Evolutionary conservation across 305 asterid species (phyloP), one percentile per base, ranked within the genome.

Genomic region (Fraxinus paxiana): DNA sequence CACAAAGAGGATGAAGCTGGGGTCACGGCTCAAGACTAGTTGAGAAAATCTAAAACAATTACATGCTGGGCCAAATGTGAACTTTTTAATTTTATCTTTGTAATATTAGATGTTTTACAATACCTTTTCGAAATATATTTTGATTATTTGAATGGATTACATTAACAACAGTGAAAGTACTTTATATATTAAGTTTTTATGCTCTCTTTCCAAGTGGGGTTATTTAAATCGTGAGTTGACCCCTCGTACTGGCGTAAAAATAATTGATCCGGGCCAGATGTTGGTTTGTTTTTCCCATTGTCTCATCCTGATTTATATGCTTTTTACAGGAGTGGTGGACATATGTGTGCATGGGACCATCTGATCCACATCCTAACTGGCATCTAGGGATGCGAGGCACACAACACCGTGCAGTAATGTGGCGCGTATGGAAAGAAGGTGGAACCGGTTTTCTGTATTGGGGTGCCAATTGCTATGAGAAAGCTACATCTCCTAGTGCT

Each of bases 381-480:
- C 98, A 96, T 88, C 88, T 96, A 73, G 99, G 99, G 61, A 96
- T 96, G 99, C 88, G 96, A 86, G 99, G 98, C 77, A 94, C 98
- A 20, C 99, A 94, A 77, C 99, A 96, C 86, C 95, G 98, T 82
- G 98, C 98, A 7, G 99, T 94, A 69, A 94, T 96, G 98, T 93
- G 98, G 98, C 98, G 98, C 2, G 97, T 92, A 6, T 96, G 99
- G 99, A 96, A 96, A 89, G 99, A 96, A 91, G 98, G 98, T 2
- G 98, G 94, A 75, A 94, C 98, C 0, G 98, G 99, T 63, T 96
- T 96, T 82, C 91, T 96, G 70, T 96, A 96, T 75, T 96, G 99
- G 99, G 99, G 99, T 71, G 98, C 98, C 84, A 96, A 94, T 89
- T 96, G 99, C 91, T 96, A 96, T 76, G 99, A 96, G 88, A 94